Percentiles rank a stretch among this genome's conserved stretches.
Conservation (phyloP, 768 basidiomycete genomes). For the Leccinum uliginosum region DNA sequence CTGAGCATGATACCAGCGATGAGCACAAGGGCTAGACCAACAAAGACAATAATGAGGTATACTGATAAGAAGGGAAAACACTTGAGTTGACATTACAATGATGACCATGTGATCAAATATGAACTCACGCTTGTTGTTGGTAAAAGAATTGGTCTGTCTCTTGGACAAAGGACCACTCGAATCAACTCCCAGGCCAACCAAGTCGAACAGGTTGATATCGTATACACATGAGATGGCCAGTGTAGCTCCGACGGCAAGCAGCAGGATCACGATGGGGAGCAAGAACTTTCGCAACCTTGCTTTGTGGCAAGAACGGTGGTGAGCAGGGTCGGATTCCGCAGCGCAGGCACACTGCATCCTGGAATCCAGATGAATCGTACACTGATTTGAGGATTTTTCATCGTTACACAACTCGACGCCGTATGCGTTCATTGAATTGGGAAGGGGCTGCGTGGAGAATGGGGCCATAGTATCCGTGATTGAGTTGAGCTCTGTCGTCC, state of each 20-base stretch:
- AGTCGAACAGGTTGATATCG: conserved; percentile 21
- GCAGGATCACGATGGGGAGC: conserved; percentile 29
- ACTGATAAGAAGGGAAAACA: conserved; percentile 31
- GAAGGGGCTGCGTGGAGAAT: conserved; percentile 25
- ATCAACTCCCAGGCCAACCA: conserved; percentile 24
- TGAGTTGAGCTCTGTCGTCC: conserved; percentile 1
- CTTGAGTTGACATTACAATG: neutral
- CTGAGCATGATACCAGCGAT: conserved; percentile 54
- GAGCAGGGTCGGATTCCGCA: conserved; percentile 12
- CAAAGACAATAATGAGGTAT: conserved; percentile 62
- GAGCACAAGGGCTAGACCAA: conserved; percentile 54
- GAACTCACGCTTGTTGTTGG: conserved; percentile 39
- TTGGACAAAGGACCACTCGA: conserved; percentile 23
- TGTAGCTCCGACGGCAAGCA: conserved; percentile 31
- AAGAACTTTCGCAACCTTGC: conserved; percentile 32
- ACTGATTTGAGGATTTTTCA: conserved; percentile 22
- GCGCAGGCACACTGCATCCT: conserved; percentile 20
- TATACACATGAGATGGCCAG: conserved; percentile 31
- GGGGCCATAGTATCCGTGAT: conserved; percentile 23
- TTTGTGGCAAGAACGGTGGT: conserved; percentile 32
- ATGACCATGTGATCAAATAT: neutral
- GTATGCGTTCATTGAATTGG: conserved; percentile 22
- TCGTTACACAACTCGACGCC: conserved; percentile 2
- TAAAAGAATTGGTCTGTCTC: conserved; percentile 32
- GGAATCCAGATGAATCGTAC: conserved; percentile 20